These are phyloP conservation scores for Mayamaea pseudoterrestris DNA, from an alignment of 108 stramenopile genomes.

Conservation along the genomic window DNA sequence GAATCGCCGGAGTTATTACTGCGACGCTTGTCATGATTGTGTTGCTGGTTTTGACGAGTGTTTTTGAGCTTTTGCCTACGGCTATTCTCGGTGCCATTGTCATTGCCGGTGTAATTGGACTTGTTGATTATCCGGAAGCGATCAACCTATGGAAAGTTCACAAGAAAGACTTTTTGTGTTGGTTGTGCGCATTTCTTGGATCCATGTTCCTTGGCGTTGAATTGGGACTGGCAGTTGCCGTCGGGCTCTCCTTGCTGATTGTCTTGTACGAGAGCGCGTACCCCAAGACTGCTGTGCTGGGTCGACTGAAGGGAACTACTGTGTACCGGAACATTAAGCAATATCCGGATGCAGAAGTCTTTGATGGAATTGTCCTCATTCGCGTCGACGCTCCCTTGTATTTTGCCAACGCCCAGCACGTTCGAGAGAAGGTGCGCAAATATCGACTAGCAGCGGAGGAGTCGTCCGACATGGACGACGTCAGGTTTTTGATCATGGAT, in stretches of 20 bases:
- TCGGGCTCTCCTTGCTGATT: constrained; percentile 37
- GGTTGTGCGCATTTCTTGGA: constrained; percentile 37
- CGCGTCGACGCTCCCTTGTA: constrained; percentile 52
- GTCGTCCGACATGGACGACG: constrained; percentile 1
- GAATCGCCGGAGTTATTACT: constrained; percentile 48
- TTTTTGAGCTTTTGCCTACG: constrained; percentile 62
- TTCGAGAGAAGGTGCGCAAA: constrained; percentile 27
- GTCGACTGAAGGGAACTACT: constrained; percentile 39
- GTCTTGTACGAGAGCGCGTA: constrained; percentile 43
- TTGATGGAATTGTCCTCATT: constrained; percentile 39
- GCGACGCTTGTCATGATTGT: constrained; percentile 48
- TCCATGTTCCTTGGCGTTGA: constrained; percentile 58
- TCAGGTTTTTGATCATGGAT: constrained; percentile 31
- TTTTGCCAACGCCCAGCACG: constrained; percentile 48
- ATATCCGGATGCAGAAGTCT: constrained; percentile 35
- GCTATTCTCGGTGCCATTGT: constrained; percentile 47
- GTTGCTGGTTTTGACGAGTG: constrained; percentile 54
- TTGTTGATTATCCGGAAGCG: constrained; percentile 51
- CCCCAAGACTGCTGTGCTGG: constrained; percentile 57
- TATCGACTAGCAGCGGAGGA: constrained; percentile 13
- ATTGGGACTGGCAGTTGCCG: constrained; percentile 48
- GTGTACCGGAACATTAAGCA: constrained; percentile 51
- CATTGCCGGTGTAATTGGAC: constrained; percentile 45
- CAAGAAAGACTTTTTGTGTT: constrained; percentile 52
- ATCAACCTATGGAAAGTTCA: constrained; percentile 52